phyloP scores from a whole-genome alignment of 2,329 filamentous ascomycete species.

The Apiospora marii region DNA sequence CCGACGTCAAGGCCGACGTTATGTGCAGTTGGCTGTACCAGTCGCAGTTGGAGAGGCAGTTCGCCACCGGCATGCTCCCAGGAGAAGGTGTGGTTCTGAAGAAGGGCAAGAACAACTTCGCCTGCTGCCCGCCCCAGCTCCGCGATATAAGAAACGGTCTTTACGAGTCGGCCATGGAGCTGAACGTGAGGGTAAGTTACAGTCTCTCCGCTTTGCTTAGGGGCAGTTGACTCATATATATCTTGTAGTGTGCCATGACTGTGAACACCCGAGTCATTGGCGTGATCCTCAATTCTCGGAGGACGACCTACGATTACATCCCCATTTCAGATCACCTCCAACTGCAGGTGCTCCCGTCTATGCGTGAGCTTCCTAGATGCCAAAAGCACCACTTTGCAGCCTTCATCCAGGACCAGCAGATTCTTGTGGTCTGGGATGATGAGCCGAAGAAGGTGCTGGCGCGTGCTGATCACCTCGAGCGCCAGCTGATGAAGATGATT shows the following conservation, averaged over 20 bases:
- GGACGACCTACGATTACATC: slow-evolving; percentile 61
- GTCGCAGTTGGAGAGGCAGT: slow-evolving; percentile 62
- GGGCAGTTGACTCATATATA: neutral
- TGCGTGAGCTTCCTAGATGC: slow-evolving; percentile 63
- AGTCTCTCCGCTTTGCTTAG: slow-evolving; percentile 20
- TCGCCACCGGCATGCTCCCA: slow-evolving; percentile 46
- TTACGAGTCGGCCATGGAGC: slow-evolving; percentile 45
- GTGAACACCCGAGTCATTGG: slow-evolving; percentile 71
- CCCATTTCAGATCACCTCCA: slow-evolving; percentile 65
- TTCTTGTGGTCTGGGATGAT: slow-evolving; percentile 71
- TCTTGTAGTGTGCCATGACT: slow-evolving; percentile 68
- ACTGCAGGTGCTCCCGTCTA: slow-evolving; percentile 67
- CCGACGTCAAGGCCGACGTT: slow-evolving; percentile 66
- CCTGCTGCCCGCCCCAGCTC: slow-evolving; percentile 49
- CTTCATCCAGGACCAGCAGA: slow-evolving; percentile 64
- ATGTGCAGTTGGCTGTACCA: slow-evolving; percentile 71
- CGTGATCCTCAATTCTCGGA: slow-evolving; percentile 57
- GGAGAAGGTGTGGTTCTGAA: slow-evolving; percentile 51
- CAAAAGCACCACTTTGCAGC: slow-evolving; percentile 73
- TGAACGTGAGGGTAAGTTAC: slow-evolving; percentile 48
- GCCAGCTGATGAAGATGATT: slow-evolving; percentile 63
- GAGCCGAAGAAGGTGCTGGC: slow-evolving; percentile 62
- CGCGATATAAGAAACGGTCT: slow-evolving; percentile 45
- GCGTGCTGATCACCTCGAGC: slow-evolving; percentile 60
- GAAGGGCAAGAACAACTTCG: slow-evolving; percentile 47